phyloP scores from a whole-genome alignment of 495 filamentous ascomycete genomes.

The Neurospora sp. region DNA sequence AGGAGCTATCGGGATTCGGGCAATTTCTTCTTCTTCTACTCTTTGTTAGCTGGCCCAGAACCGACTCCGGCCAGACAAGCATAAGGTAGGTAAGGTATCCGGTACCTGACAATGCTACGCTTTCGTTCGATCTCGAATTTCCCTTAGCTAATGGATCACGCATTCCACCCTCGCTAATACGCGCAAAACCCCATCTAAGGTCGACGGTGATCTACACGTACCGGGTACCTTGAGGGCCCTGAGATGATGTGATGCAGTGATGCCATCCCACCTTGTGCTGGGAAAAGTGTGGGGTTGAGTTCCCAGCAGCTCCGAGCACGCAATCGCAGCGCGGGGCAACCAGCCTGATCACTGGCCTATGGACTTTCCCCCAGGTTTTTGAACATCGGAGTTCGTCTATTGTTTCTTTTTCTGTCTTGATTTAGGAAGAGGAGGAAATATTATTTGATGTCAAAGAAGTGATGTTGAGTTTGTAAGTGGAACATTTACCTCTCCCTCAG shows the following conservation, averaged over 20 bases:
- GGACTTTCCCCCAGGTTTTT: background rate
- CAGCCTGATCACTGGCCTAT: background rate
- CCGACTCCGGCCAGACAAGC: background rate
- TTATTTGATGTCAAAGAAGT: background rate
- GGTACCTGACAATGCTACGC: background rate
- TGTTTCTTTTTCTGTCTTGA: background rate
- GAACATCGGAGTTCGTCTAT: background rate
- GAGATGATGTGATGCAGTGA: background rate
- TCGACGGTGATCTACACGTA: background rate
- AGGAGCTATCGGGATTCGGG: background rate
- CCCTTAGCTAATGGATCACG: background rate
- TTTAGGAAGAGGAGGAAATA: background rate
- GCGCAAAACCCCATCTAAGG: background rate
- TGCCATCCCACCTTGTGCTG: constrained; percentile 2
- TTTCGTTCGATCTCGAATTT: background rate
- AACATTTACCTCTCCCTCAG: background rate
- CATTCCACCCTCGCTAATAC: background rate
- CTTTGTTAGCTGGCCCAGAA: background rate
- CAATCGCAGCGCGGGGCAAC: constrained; percentile 24
- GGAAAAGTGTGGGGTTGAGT: constrained; percentile 17
- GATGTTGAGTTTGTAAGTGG: background rate
- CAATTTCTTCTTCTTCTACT: constrained; percentile 1
- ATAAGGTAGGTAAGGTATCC: background rate
- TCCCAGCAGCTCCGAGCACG: constrained; percentile 16
- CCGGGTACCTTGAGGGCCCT: background rate